Conservation (phyloP, 2,329 filamentous ascomycete species). For the Colletotrichum orbiculare region DNA sequence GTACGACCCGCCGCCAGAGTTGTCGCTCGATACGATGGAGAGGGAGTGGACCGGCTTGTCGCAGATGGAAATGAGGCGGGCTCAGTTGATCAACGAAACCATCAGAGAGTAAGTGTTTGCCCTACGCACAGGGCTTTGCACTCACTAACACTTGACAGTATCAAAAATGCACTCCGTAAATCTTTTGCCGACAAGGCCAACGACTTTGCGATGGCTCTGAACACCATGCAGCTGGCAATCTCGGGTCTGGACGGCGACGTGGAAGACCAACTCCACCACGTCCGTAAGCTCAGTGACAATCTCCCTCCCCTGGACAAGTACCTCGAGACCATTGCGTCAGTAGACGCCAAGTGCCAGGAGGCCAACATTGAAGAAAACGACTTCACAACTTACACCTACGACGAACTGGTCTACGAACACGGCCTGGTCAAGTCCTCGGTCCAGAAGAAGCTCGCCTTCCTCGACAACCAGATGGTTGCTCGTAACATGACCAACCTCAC, state of each 20-base stretch:
- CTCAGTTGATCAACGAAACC: slow-evolving; percentile 96
- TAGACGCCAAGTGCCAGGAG: slow-evolving; percentile 91
- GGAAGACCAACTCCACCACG: slow-evolving; percentile 92
- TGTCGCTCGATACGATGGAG: slow-evolving; percentile 86
- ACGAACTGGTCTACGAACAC: slow-evolving; percentile 94
- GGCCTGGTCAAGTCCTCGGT: slow-evolving; percentile 91
- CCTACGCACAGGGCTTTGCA: neutral
- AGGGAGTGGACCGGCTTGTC: slow-evolving; percentile 83
- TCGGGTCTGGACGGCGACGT: slow-evolving; percentile 97
- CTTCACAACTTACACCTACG: slow-evolving; percentile 99
- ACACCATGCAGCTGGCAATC: slow-evolving; percentile 93
- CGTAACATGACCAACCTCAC: slow-evolving; percentile 99
- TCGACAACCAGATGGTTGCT: slow-evolving; percentile 98
- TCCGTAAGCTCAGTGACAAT: slow-evolving; percentile 85
- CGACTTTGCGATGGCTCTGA: slow-evolving; percentile 94
- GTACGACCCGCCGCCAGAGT: slow-evolving; percentile 87
- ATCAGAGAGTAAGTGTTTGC: slow-evolving; percentile 80
- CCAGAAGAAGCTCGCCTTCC: slow-evolving; percentile 94
- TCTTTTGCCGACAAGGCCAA: slow-evolving; percentile 98
- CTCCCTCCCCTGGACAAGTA: slow-evolving; percentile 91
- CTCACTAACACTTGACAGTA: slow-evolving; percentile 62
- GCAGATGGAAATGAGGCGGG: slow-evolving; percentile 85
- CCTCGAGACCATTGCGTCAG: slow-evolving; percentile 83
- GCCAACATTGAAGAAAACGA: slow-evolving; percentile 99
- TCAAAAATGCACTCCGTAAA: slow-evolving; percentile 93